These are phyloP conservation scores for Steccherinum ochraceum DNA, from an alignment of 768 basidiomycete species.

Conservation along the genomic window DNA sequence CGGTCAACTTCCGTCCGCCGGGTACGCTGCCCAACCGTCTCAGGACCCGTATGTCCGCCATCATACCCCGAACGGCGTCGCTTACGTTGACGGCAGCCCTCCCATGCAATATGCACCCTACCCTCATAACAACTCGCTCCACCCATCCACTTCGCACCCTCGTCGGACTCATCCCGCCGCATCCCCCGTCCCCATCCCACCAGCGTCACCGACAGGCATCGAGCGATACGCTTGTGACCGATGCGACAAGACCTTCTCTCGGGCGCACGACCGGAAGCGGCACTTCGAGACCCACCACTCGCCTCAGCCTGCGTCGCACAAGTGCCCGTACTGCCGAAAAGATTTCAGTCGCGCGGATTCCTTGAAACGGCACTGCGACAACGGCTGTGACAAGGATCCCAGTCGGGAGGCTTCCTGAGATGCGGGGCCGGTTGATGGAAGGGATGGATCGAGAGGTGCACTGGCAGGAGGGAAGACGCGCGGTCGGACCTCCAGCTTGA, in stretches of 20 bases:
- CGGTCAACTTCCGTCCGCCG: neutral
- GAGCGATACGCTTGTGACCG: slow-evolving; percentile 69
- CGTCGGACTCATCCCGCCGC: slow-evolving; percentile 1
- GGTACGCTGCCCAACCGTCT: neutral
- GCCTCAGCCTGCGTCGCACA: slow-evolving; percentile 55
- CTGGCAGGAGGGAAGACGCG: too few species aligned
- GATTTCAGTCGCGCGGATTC: slow-evolving; percentile 77
- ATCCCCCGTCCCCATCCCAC: slow-evolving; percentile 18
- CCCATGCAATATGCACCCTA: neutral
- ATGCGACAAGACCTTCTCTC: slow-evolving; percentile 75
- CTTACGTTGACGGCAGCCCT: neutral
- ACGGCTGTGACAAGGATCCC: slow-evolving; percentile 66
- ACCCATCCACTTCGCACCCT: slow-evolving; percentile 2
- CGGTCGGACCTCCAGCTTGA: neutral
- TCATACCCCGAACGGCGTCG: neutral
- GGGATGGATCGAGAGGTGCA: too few species aligned
- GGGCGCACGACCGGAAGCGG: slow-evolving; percentile 76
- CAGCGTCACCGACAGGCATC: slow-evolving; percentile 27
- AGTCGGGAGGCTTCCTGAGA: neutral
- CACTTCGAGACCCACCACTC: slow-evolving; percentile 76
- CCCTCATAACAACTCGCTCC: neutral
- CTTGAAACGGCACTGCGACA: slow-evolving; percentile 76
- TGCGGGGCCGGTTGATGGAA: neutral
- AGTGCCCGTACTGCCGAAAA: slow-evolving; percentile 68
- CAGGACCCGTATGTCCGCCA: neutral